Evolutionary conservation across 306 rosid genomes (phyloP).

Genomic region (Lathyrus sativus): DNA sequence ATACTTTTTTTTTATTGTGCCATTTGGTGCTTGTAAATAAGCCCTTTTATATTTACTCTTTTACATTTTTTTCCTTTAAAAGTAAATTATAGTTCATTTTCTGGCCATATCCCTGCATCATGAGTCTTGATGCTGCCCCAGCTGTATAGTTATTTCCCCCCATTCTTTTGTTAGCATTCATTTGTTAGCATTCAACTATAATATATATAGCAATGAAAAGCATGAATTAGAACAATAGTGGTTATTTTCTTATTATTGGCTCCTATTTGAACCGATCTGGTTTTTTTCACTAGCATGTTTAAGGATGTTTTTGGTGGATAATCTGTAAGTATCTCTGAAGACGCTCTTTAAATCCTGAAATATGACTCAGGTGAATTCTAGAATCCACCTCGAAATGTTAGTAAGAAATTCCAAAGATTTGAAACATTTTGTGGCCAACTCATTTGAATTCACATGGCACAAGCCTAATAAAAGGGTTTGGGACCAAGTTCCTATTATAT

Average conservation of each 20-base stretch:
- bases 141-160: constrained; percentile 57
- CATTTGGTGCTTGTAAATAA: constrained; percentile 59
- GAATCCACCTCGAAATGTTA: no score
- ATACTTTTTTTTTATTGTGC: constrained; percentile 39
- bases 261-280: not conserved
- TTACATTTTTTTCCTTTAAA: not conserved
- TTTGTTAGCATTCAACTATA: constrained; percentile 66
- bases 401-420: not conserved
- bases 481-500: constrained; percentile 49
- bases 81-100: constrained; percentile 14
- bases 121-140: constrained; percentile 40
- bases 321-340: no score
- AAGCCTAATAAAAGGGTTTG: constrained; percentile 34
- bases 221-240: not conserved
- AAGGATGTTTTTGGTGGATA: no score
- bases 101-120: constrained; percentile 40
- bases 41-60: constrained; percentile 35
- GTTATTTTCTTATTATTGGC: not conserved
- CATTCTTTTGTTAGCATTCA: constrained; percentile 75
- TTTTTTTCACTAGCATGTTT: not conserved
- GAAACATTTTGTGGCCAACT: constrained; percentile 36
- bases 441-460: constrained; percentile 69
- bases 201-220: constrained; percentile 30
- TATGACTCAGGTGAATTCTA: no score
- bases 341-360: no score